These are phyloP conservation scores for Pyrenophora seminiperda DNA, from an alignment of 2,329 filamentous ascomycete species.

Conservation along the genomic window DNA sequence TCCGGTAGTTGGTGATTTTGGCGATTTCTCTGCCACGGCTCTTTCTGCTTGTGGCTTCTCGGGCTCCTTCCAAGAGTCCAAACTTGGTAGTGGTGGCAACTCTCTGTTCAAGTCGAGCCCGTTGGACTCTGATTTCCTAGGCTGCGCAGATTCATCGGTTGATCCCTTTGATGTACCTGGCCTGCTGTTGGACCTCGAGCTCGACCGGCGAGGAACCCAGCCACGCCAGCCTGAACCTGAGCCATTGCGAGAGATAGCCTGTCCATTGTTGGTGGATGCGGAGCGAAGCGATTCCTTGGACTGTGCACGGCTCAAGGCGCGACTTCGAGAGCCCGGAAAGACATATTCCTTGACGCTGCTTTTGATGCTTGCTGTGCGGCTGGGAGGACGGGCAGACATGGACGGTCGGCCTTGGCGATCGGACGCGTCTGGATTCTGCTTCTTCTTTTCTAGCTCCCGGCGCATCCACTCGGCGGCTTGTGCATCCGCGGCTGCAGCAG, in stretches of 20 bases:
- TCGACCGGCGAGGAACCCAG: conserved; percentile 46
- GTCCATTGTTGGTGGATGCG: conserved; percentile 14
- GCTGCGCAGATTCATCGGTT: conserved; percentile 26
- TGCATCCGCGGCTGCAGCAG: conserved; percentile 47
- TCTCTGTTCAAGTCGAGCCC: conserved; percentile 54
- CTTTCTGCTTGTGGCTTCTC: conserved; percentile 22
- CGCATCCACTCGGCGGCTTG: conserved; percentile 53
- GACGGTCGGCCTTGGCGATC: conserved; percentile 29
- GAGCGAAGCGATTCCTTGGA: conserved; percentile 42
- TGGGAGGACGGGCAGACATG: conserved; percentile 39
- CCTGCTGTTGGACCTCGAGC: conserved; percentile 40
- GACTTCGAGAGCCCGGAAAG: conserved; percentile 43
- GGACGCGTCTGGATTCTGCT: conserved; percentile 29
- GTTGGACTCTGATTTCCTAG: conserved; percentile 33
- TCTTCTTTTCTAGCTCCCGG: conserved; percentile 51
- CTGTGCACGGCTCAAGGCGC: conserved; percentile 37
- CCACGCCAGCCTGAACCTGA: conserved; percentile 46
- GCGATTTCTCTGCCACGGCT: conserved; percentile 22
- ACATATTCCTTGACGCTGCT: conserved; percentile 51
- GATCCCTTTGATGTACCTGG: conserved; percentile 39
- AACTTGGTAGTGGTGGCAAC: conserved; percentile 54
- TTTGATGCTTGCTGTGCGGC: conserved; percentile 46
- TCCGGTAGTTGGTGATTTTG: conserved; percentile 26
- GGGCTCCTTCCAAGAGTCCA: conserved; percentile 48
- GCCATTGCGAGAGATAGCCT: conserved; percentile 30